Percentiles rank a stretch among this genome's conserved stretches.
phyloP scores from a whole-genome alignment of 1,139 yeast genomes.

The Yamadazyma atlantica region DNA sequence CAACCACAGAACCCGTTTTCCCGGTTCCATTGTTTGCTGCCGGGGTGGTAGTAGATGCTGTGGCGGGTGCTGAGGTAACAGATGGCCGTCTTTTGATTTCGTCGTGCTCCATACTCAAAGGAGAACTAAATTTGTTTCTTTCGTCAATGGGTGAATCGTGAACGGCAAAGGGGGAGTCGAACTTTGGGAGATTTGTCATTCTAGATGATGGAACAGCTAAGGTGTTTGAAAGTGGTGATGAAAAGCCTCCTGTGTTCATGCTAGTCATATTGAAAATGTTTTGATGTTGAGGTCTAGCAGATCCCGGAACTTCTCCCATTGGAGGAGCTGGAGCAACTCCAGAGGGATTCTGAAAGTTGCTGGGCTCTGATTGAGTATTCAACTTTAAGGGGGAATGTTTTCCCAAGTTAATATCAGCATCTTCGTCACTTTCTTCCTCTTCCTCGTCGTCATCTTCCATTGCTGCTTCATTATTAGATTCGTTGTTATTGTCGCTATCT shows the following conservation, averaged over 20 bases:
- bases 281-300: constrained; percentile 4
- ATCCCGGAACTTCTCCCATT: constrained; percentile 2
- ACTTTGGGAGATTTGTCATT: constrained; percentile 16
- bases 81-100: constrained; percentile 13
- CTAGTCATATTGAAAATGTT: constrained; percentile 7
- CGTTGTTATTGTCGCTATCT: constrained; percentile 4
- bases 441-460: constrained; percentile 17
- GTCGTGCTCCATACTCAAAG: constrained; percentile 13
- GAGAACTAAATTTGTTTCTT: constrained; percentile 15
- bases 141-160: constrained; percentile 22
- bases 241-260: constrained; percentile 21
- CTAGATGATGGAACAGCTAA: constrained; percentile 10
- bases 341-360: constrained; percentile 7
- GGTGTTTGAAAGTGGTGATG: constrained; percentile 24
- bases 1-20: neutral
- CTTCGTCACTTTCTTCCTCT: constrained; percentile 39
- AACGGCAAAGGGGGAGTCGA: constrained; percentile 30
- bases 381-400: constrained; percentile 30
- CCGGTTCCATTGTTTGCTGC: neutral
- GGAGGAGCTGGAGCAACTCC: constrained; percentile 5
- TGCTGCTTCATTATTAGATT: constrained; percentile 3
- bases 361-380: constrained; percentile 24
- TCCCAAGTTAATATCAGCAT: constrained; percentile 24
- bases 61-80: constrained; percentile 4
- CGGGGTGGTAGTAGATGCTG: neutral